Conservation (phyloP, 164 flowering plant species). For the Litsea cubeba region DNA sequence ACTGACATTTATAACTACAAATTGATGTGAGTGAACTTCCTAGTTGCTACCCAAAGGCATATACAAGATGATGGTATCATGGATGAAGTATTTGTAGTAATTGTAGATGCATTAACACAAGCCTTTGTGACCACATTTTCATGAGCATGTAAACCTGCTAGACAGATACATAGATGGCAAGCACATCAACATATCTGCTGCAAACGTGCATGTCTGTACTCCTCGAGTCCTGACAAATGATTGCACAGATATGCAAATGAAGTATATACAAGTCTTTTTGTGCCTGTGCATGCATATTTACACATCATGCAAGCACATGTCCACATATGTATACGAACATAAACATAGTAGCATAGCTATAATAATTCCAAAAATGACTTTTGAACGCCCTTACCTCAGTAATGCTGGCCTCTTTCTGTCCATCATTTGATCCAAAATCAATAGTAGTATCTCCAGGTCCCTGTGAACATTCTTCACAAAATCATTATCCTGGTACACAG, state of each 20-base stretch:
- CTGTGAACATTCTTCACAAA: constrained; percentile 25
- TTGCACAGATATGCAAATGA: too few relatives aligned
- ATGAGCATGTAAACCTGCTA: background rate
- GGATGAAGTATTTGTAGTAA: background rate
- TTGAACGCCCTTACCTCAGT: constrained; percentile 52
- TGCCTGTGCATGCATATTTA: background rate
- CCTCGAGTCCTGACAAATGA: background rate
- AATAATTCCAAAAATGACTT: background rate
- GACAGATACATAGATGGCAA: background rate
- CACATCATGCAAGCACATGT: background rate
- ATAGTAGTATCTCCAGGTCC: constrained; percentile 29
- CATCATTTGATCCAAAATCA: constrained; percentile 62
- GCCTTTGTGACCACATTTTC: background rate
- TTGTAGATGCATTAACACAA: background rate
- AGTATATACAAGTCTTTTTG: background rate
- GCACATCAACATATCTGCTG: background rate
- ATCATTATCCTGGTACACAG: constrained; percentile 4
- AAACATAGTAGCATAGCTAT: background rate
- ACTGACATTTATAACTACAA: background rate
- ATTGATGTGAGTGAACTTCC: background rate
- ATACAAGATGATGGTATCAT: background rate
- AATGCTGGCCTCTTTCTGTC: constrained; percentile 41
- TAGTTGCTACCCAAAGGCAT: too few relatives aligned
- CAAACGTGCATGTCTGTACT: background rate
- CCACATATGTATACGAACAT: background rate